Evolutionary conservation across 228 moss, liverwort and hornwort species (phyloP).

Genomic region (Sphagnum fallax): DNA sequence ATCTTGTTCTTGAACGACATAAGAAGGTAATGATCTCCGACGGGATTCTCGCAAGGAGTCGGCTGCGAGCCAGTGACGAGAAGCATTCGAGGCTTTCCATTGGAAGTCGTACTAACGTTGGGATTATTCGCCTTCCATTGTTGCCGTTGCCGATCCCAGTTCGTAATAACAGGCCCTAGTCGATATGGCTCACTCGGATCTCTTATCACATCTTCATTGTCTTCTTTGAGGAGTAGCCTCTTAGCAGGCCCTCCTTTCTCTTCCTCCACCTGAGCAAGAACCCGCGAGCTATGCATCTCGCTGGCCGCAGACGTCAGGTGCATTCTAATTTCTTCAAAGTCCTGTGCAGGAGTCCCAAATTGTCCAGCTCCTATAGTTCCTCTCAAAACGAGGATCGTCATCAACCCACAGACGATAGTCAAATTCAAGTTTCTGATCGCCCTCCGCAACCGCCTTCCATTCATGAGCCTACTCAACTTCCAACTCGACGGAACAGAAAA

Average conservation of each 20-base stretch:
- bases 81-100: conserved; percentile 18
- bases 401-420: conserved; percentile 46
- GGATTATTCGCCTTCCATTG: conserved; percentile 25
- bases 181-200: conserved; percentile 21
- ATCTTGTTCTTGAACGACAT: conserved; percentile 36
- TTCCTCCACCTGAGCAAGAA: background rate
- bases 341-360: conserved; percentile 9
- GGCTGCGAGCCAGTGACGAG: conserved; percentile 41
- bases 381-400: conserved; percentile 40
- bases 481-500: conserved; percentile 17
- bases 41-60: conserved; percentile 25
- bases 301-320: background rate
- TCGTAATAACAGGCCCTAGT: conserved; percentile 20
- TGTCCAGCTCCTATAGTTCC: conserved; percentile 44
- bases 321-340: background rate
- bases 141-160: conserved; percentile 25
- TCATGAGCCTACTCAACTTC: conserved; percentile 39
- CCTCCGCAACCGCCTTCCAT: conserved; percentile 37
- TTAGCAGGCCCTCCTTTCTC: background rate
- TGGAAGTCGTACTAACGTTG: background rate
- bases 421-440: conserved; percentile 38
- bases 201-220: conserved; percentile 4
- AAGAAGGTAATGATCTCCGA: conserved; percentile 31
- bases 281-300: background rate
- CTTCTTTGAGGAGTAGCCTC: conserved; percentile 1